Base-by-base conservation (phyloP, 2,329 filamentous ascomycete species). In the Monosporascus sp. region DNA sequence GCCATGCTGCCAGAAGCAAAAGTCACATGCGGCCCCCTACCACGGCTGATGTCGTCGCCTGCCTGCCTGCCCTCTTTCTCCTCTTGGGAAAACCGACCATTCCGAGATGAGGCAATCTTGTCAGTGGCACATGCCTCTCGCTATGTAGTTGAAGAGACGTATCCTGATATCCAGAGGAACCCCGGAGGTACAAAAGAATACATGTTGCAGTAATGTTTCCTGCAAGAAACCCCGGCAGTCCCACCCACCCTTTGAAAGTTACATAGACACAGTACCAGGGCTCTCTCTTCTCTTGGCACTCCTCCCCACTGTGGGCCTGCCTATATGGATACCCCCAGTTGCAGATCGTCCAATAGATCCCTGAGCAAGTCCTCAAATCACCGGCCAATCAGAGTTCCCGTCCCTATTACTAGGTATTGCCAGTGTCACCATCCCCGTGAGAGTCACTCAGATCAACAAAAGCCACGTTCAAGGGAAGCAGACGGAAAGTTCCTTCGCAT, bases 71-170 rank as follows among this genome's bases (percentile, higher is more conserved):
- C 39, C 54, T 52, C 54, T 52, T 57, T 54, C 50, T 60, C 50
- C 57, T 59, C 61, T 61, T 61, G 50, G 56, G 43, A 27, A 56
- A 54, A 31, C 53, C 55, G 44, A 35, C 46, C 54, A 50, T 56
- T 51, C 54, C 57, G 59, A 63, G 58, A 65, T 65, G 58, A 62
- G 57, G 57, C 59, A 62, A 64, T 62, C 60, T 64, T 54, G 60
- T 53, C 57, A 60, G 62, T 62, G 49, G 56, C 54, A 65, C 62
- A 59, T 48, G 24, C 24, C 24, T 45, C 20, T 27, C n/a, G 18
- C 9, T 49, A 58, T 56, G 53, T 50, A 54, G 57, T 63, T 54
- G 55, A 52, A 62, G 50, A 51, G 52, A 55, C 38, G 52, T 57
- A 54, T 54, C 53, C 51, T 56, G 52, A 48, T 24, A 35, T 48